Percentiles rank a stretch among this genome's conserved stretches.
Evolutionary conservation across 768 basidiomycete genomes (phyloP).

Genomic region (Agrocybe praecox): DNA sequence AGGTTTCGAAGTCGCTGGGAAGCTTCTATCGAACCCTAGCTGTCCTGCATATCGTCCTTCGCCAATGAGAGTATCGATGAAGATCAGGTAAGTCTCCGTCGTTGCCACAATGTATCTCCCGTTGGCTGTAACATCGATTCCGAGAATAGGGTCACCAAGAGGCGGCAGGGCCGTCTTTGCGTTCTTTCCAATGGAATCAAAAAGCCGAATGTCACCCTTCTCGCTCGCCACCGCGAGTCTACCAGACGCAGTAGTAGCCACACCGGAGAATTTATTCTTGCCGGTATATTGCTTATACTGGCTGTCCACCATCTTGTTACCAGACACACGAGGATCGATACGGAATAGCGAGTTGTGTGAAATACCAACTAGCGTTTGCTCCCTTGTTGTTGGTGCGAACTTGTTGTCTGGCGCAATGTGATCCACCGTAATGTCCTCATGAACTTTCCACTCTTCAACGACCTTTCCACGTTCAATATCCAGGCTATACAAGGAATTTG

Average conservation of each 20-base stretch:
- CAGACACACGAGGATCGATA: slow-evolving; percentile 93
- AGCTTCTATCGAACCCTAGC: slow-evolving; percentile 90
- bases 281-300: slow-evolving; percentile 95
- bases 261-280: slow-evolving; percentile 95
- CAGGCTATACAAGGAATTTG: slow-evolving; percentile 84
- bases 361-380: slow-evolving; percentile 91
- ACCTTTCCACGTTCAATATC: slow-evolving; percentile 95
- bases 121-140: slow-evolving; percentile 91
- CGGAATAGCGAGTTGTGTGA: slow-evolving; percentile 97
- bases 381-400: slow-evolving; percentile 89
- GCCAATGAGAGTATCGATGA: slow-evolving; percentile 95
- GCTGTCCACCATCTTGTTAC: slow-evolving; percentile 90
- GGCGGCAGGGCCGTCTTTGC: slow-evolving; percentile 98
- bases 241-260: slow-evolving; percentile 85
- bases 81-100: slow-evolving; percentile 88
- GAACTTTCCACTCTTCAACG: slow-evolving; percentile 99
- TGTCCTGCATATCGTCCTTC: slow-evolving; percentile 84
- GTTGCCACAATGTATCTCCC: slow-evolving; percentile 97
- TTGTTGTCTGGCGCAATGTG: slow-evolving; percentile 93
- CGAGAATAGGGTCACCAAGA: slow-evolving; percentile 92
- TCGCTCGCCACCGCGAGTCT: slow-evolving; percentile 92
- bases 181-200: slow-evolving; percentile 96
- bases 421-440: slow-evolving; percentile 82
- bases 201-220: slow-evolving; percentile 95
- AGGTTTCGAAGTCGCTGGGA: slow-evolving; percentile 94